These are phyloP conservation scores for Ustilago curta DNA, from an alignment of 1,284 basidiomycete genomes.

Conservation along the genomic window DNA sequence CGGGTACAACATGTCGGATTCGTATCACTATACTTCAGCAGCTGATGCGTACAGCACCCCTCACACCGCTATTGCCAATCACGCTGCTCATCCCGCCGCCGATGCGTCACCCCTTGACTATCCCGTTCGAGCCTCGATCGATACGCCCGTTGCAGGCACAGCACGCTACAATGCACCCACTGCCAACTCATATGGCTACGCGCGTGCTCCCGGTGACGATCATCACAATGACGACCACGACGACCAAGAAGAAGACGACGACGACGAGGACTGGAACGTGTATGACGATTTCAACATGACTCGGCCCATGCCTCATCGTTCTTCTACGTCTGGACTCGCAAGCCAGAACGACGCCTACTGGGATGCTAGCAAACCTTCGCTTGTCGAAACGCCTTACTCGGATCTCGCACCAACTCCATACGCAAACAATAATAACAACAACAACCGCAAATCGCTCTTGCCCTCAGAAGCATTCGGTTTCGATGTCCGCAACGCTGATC, in stretches of 20 bases:
- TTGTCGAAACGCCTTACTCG: constrained; percentile 37
- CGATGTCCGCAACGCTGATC: constrained; percentile 58
- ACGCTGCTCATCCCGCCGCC: not conserved
- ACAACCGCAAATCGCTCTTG: constrained; percentile 46
- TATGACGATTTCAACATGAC: constrained; percentile 67
- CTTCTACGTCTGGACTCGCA: constrained; percentile 21
- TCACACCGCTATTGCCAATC: not conserved
- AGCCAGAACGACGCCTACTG: constrained; percentile 35
- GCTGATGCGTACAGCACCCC: constrained; percentile 40
- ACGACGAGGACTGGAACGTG: constrained; percentile 63
- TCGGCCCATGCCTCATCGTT: constrained; percentile 41
- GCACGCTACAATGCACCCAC: constrained; percentile 25
- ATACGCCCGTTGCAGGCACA: constrained; percentile 13
- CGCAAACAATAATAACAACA: not conserved
- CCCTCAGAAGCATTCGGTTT: constrained; percentile 59
- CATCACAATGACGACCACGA: constrained; percentile 19
- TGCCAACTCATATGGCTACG: constrained; percentile 41
- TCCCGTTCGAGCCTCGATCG: constrained; percentile 34
- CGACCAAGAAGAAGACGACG: constrained; percentile 47
- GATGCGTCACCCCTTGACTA: constrained; percentile 22
- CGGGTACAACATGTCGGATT: constrained; percentile 18
- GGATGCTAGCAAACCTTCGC: constrained; percentile 36
- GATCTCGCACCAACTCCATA: not conserved
- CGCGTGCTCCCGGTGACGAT: constrained; percentile 23
- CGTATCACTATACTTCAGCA: constrained; percentile 40